Evolutionary conservation across 192 early-diverging fungal species (phyloP).

Genomic region (Mortierella antarctica): DNA sequence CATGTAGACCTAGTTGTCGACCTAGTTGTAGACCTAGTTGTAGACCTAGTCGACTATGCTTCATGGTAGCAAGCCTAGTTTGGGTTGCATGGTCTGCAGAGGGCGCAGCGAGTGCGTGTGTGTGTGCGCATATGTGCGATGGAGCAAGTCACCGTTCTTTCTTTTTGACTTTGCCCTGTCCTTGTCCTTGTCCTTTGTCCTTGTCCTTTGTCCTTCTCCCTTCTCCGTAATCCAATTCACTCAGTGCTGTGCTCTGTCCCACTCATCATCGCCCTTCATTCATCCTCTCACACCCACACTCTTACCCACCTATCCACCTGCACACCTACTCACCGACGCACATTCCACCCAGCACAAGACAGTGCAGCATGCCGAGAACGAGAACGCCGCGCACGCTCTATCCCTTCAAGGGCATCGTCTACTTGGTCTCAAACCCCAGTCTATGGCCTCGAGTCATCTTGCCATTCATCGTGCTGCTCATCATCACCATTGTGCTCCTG

Average conservation of each 20-base stretch:
- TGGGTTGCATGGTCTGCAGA: too few species aligned
- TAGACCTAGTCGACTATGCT: too few species aligned
- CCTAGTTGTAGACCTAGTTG: too few species aligned
- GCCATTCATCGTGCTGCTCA: constrained; percentile 42
- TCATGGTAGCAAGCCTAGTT: too few species aligned
- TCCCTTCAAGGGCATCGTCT: constrained; percentile 54
- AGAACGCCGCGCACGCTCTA: constrained; percentile 28
- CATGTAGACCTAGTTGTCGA: too few species aligned
- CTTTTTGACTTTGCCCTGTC: background rate
- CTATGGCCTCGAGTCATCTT: constrained; percentile 47
- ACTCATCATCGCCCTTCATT: background rate
- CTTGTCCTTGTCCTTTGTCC: background rate
- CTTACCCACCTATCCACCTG: background rate
- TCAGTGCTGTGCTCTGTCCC: too few species aligned
- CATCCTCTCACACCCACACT: too few species aligned
- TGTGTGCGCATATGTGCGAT: too few species aligned
- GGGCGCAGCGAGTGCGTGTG: too few species aligned
- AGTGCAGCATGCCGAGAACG: too few species aligned
- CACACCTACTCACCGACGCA: background rate
- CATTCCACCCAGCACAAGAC: constrained; percentile 15
- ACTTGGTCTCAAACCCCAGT: constrained; percentile 45
- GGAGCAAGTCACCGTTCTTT: background rate
- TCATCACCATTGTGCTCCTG: constrained; percentile 32
- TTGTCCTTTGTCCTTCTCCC: background rate
- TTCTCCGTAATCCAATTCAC: too few species aligned